These are phyloP conservation scores for Meredithiella fracta DNA, from an alignment of 2,329 filamentous ascomycete genomes.

Conservation along the genomic window DNA sequence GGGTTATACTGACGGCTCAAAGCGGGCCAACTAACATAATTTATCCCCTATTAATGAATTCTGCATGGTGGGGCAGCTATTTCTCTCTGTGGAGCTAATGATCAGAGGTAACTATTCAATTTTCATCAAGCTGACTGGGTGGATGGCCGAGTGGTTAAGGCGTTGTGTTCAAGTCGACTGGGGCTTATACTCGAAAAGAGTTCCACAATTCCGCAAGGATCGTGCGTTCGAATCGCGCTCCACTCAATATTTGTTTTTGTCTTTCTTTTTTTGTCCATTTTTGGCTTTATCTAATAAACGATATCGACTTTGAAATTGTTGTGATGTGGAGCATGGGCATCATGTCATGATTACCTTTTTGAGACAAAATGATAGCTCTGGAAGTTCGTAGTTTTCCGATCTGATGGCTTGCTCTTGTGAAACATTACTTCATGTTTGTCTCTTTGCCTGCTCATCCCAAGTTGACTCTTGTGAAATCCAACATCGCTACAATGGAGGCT, in stretches of 20 bases:
- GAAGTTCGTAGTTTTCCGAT: not conserved
- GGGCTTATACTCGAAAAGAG: conserved; percentile 10
- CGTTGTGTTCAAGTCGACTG: conserved; percentile 9
- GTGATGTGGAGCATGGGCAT: too few relatives aligned
- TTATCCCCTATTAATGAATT: too few relatives aligned
- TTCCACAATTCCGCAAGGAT: conserved; percentile 13
- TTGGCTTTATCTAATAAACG: too few relatives aligned
- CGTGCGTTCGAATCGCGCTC: conserved; percentile 13
- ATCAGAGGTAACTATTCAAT: not conserved
- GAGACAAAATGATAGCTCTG: not conserved
- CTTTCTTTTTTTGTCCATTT: not conserved
- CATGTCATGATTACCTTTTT: too few relatives aligned
- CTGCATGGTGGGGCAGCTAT: too few relatives aligned
- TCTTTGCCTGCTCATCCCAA: not conserved
- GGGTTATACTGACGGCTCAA: too few relatives aligned
- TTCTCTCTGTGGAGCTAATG: not conserved
- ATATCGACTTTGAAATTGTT: too few relatives aligned
- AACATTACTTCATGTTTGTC: not conserved
- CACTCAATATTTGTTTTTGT: conserved; percentile 8
- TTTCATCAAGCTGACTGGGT: not conserved
- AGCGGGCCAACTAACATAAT: too few relatives aligned
- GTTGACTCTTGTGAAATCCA: not conserved
- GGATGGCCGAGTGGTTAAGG: conserved; percentile 10
- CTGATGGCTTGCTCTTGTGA: not conserved
- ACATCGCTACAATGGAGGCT: not conserved